Percentiles rank a stretch among this genome's conserved stretches.
Conservation (phyloP, 805 yeast species). For the Yarrowia osloensis region DNA sequence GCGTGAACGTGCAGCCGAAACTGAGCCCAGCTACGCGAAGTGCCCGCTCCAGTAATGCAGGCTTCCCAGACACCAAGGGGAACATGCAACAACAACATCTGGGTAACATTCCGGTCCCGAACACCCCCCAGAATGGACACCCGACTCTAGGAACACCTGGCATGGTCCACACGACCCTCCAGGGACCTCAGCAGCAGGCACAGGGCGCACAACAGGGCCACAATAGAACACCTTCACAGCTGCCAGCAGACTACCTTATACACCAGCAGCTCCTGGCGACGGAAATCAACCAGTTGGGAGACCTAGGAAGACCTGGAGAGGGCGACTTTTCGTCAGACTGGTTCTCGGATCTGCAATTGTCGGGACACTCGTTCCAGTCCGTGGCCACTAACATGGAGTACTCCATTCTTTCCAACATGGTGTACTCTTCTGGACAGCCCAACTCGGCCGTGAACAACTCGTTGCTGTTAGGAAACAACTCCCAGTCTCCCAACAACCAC, state of each 20-base stretch:
- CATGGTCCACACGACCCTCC: background rate
- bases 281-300: constrained; percentile 24
- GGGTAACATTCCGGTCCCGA: background rate
- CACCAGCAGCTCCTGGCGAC: constrained; percentile 29
- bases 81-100: background rate
- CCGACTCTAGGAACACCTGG: background rate
- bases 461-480: constrained; percentile 15
- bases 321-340: constrained; percentile 24
- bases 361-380: constrained; percentile 39
- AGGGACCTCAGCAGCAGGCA: background rate
- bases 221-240: background rate
- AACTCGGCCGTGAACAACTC: constrained; percentile 17
- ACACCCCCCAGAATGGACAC: constrained; percentile 3
- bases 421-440: constrained; percentile 30
- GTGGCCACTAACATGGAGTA: constrained; percentile 45
- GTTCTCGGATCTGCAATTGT: constrained; percentile 26
- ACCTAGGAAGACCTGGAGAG: constrained; percentile 14
- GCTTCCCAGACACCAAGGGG: background rate
- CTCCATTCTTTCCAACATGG: constrained; percentile 42
- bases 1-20: background rate
- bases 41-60: background rate
- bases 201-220: background rate
- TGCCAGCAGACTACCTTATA: constrained; percentile 9
- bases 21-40: background rate
- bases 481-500: constrained; percentile 12